phyloP scores from a whole-genome alignment of 441 rosid species.

The Hura crepitans region DNA sequence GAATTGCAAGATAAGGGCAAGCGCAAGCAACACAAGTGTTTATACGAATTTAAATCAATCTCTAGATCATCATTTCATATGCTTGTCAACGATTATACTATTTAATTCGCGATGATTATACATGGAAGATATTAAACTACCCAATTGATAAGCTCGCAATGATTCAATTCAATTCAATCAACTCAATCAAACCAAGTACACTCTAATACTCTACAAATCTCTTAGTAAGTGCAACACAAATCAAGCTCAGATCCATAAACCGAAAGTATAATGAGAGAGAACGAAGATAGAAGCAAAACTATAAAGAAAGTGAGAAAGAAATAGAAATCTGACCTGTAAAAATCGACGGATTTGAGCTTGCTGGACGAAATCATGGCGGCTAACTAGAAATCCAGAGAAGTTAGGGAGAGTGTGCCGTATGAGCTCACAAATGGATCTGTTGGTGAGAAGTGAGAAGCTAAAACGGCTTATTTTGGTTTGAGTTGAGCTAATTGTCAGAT shows the following conservation, averaged over 20 bases:
- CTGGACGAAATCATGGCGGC: constrained; percentile 67
- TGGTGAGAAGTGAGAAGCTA: background rate
- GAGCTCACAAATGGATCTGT: constrained; percentile 6
- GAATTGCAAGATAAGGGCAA: background rate
- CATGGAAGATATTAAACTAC: too few species aligned
- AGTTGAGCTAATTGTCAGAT: background rate
- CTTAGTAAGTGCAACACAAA: background rate
- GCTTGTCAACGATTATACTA: background rate
- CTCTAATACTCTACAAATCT: background rate
- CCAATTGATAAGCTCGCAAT: background rate
- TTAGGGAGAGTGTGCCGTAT: background rate
- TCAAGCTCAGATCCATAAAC: constrained; percentile 11
- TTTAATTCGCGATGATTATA: too few species aligned
- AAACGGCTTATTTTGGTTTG: background rate
- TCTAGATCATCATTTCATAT: background rate
- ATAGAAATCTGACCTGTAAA: constrained; percentile 74
- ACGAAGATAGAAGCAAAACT: background rate
- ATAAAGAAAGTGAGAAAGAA: constrained; percentile 2
- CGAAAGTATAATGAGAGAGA: background rate
- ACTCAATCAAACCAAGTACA: background rate
- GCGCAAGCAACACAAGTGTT: background rate
- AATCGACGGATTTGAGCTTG: constrained; percentile 89
- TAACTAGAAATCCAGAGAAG: background rate
- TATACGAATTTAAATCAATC: background rate
- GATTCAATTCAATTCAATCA: background rate